Percentiles rank a stretch among this genome's conserved stretches.
These are phyloP conservation scores for Chaetoceros muelleri DNA, from an alignment of 108 stramenopile genomes.

Conservation along the genomic window DNA sequence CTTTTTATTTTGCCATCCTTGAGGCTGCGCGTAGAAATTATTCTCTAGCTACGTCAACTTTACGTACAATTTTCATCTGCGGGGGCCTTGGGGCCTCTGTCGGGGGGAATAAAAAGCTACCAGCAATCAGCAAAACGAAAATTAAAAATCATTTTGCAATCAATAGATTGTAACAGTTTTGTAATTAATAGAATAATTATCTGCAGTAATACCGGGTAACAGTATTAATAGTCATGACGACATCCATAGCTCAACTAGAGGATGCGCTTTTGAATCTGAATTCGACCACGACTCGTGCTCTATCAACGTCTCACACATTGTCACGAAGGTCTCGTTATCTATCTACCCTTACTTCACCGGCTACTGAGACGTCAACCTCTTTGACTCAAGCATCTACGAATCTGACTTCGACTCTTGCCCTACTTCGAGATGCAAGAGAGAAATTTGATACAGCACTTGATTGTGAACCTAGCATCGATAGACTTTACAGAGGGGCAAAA, in stretches of 20 bases:
- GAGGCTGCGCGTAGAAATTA: too few relatives aligned
- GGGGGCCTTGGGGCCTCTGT: too few relatives aligned
- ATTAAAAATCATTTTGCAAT: too few relatives aligned
- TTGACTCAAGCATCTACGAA: slow-evolving; percentile 49
- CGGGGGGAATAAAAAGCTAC: too few relatives aligned
- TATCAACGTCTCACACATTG: slow-evolving; percentile 47
- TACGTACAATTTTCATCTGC: too few relatives aligned
- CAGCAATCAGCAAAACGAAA: too few relatives aligned
- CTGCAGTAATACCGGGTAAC: too few relatives aligned
- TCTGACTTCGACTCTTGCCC: slow-evolving; percentile 36
- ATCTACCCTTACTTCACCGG: slow-evolving; percentile 69
- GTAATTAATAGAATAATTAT: too few relatives aligned
- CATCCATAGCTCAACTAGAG: neutral
- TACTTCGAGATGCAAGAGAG: slow-evolving; percentile 67
- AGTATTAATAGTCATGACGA: too few relatives aligned
- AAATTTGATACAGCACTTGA: slow-evolving; percentile 78
- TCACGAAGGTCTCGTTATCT: slow-evolving; percentile 59
- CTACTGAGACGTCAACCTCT: slow-evolving; percentile 58
- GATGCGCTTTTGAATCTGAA: slow-evolving; percentile 40
- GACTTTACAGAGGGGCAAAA: slow-evolving; percentile 46
- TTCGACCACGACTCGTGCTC: slow-evolving; percentile 36
- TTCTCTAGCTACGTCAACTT: too few relatives aligned
- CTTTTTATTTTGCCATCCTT: too few relatives aligned
- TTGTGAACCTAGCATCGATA: slow-evolving; percentile 64
- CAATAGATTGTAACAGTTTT: too few relatives aligned